A percentile compares a stretch with the other conserved stretches of the same genome.
phyloP scores from a whole-genome alignment of 768 basidiomycete genomes.

The Collybia mongolica region DNA sequence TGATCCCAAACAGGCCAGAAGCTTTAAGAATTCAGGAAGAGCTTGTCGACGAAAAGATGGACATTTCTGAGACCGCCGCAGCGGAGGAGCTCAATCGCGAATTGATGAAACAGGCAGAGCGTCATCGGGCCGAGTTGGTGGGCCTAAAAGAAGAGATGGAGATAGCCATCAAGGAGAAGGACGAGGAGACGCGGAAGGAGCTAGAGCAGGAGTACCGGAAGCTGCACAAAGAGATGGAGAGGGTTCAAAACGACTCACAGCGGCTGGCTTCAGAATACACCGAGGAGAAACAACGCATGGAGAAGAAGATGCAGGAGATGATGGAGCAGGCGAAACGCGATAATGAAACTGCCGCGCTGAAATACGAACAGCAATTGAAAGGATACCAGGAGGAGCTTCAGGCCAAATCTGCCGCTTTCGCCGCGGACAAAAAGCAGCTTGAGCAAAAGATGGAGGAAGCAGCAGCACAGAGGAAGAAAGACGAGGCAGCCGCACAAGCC shows the following conservation, averaged over 20 bases:
- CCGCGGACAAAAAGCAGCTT: too few relatives aligned
- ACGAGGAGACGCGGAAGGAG: not conserved
- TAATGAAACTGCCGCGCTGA: not conserved
- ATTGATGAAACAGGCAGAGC: constrained; percentile 1
- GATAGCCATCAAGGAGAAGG: not conserved
- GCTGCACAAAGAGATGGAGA: not conserved
- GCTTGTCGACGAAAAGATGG: constrained; percentile 13
- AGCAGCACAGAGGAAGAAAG: too few relatives aligned
- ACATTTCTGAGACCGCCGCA: constrained; percentile 35
- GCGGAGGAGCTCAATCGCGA: constrained; percentile 8
- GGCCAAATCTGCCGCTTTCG: too few relatives aligned
- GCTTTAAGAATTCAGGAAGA: constrained; percentile 14
- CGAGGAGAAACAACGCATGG: not conserved
- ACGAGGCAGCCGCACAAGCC: too few relatives aligned
- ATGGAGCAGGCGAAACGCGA: not conserved
- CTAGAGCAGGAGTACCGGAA: not conserved
- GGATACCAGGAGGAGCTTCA: too few relatives aligned
- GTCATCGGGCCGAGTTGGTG: constrained; percentile 3
- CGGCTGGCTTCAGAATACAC: not conserved
- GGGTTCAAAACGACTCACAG: not conserved
- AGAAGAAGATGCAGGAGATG: not conserved
- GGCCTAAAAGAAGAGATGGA: constrained; percentile 4
- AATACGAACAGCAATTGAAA: too few relatives aligned
- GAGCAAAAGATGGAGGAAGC: too few relatives aligned
- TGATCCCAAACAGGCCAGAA: constrained; percentile 15